A percentile compares a stretch with the other conserved stretches of the same genome.
phyloP scores from a whole-genome alignment of 1,139 yeast species.

The Pichia cactophila region DNA sequence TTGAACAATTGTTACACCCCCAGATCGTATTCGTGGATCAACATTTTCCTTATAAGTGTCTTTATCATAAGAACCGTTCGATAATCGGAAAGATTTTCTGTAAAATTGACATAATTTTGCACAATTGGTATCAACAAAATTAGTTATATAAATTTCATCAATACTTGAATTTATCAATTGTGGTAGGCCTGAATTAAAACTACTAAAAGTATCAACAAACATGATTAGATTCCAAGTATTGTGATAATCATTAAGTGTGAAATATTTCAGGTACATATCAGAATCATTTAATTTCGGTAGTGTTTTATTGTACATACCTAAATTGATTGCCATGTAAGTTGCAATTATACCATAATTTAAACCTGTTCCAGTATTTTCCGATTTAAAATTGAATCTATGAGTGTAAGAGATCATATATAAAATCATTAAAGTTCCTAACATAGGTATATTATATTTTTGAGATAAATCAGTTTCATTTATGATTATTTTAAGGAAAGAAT shows the following conservation, averaged over 20 bases:
- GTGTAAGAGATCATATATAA: conserved; percentile 18
- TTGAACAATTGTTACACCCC: conserved; percentile 9
- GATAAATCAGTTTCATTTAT: conserved; percentile 16
- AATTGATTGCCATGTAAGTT: conserved; percentile 19
- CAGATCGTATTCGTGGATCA: background rate
- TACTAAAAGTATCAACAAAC: conserved; percentile 19
- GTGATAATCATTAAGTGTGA: conserved; percentile 16
- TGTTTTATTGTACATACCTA: conserved; percentile 18
- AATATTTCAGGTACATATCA: conserved; percentile 6
- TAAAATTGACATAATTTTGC: conserved; percentile 12
- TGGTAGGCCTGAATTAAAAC: conserved; percentile 21
- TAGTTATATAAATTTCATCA: conserved; percentile 7
- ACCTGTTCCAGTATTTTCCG: conserved; percentile 16
- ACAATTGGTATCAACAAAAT: conserved; percentile 5
- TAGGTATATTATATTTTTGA: conserved; percentile 16
- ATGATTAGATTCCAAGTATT: conserved; percentile 15
- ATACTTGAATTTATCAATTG: conserved; percentile 11
- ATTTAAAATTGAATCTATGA: conserved; percentile 16
- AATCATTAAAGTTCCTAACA: conserved; percentile 15
- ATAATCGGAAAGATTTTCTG: conserved; percentile 13
- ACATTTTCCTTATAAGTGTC: background rate
- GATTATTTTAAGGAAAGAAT: conserved; percentile 15
- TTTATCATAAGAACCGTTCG: conserved; percentile 4
- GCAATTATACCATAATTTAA: conserved; percentile 15
- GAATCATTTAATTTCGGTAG: background rate